phyloP scores from a whole-genome alignment of 306 rosid genomes.

The Cercis canadensis region DNA sequence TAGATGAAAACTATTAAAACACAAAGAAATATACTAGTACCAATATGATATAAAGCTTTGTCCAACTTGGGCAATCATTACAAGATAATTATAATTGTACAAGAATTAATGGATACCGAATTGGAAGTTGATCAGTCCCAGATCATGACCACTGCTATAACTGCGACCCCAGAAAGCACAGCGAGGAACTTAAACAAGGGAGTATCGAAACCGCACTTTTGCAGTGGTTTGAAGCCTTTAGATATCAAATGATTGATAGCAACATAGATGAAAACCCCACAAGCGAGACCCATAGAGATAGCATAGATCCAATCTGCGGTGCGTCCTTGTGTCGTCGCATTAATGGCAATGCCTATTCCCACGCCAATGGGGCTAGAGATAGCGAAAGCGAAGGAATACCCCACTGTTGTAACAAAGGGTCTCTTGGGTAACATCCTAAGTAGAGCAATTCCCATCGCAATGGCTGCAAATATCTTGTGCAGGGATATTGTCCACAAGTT shows the following conservation, averaged over 20 bases:
- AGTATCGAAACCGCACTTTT: slow-evolving; percentile 41
- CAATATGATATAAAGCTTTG: no score
- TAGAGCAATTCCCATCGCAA: slow-evolving; percentile 90
- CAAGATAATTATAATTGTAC: no score
- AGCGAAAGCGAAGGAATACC: slow-evolving; percentile 74
- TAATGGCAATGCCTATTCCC: slow-evolving; percentile 72
- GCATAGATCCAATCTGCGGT: slow-evolving; percentile 75
- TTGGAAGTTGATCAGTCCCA: slow-evolving; percentile 49
- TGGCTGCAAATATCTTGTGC: slow-evolving; percentile 88
- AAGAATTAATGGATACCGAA: no score
- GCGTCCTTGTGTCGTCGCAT: slow-evolving; percentile 75
- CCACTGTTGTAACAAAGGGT: slow-evolving; percentile 57
- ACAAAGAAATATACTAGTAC: no score
- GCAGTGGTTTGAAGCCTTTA: slow-evolving; percentile 65
- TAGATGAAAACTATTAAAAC: no score
- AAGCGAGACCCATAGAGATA: slow-evolving; percentile 77
- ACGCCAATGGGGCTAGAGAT: slow-evolving; percentile 83
- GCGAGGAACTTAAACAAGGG: slow-evolving; percentile 70
- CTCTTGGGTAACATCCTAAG: slow-evolving; percentile 74
- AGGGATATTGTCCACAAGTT: slow-evolving; percentile 83
- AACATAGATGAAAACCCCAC: slow-evolving; percentile 88
- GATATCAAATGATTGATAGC: slow-evolving; percentile 77
- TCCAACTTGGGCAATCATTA: no score
- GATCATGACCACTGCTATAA: slow-evolving; percentile 75
- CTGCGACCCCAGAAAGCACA: slow-evolving; percentile 70